A percentile compares a stretch with the other conserved stretches of the same genome.
These are phyloP conservation scores for Tarenaya hassleriana DNA, from an alignment of 345 rosid genomes.

Conservation along the genomic window DNA sequence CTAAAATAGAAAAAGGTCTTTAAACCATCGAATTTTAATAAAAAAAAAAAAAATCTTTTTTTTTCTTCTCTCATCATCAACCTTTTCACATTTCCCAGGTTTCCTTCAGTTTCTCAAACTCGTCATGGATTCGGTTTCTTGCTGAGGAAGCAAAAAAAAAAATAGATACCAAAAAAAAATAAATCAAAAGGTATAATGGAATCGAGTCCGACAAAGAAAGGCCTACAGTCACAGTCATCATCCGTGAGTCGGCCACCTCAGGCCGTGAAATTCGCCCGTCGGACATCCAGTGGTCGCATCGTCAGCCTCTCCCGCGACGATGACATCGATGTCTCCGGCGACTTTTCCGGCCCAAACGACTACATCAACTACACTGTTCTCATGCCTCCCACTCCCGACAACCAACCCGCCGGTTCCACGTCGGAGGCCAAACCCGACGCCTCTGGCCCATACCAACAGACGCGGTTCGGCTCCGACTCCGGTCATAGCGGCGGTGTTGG, in stretches of 20 bases:
- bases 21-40: slow-evolving; percentile 21
- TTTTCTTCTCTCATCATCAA: slow-evolving; percentile 9
- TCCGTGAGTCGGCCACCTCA: slow-evolving; percentile 44
- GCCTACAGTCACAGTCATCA: slow-evolving; percentile 39
- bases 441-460: no score
- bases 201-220: slow-evolving; percentile 37
- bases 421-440: slow-evolving; percentile 33
- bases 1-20: slow-evolving; percentile 26
- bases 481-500: slow-evolving; percentile 19
- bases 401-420: slow-evolving; percentile 58
- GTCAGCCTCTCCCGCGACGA: slow-evolving; percentile 70
- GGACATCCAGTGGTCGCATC: slow-evolving; percentile 65
- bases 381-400: slow-evolving; percentile 95
- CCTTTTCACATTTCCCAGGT: slow-evolving; percentile 21
- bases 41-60: background rate
- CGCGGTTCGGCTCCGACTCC: no score
- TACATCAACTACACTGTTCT: slow-evolving; percentile 83
- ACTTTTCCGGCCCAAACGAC: slow-evolving; percentile 60
- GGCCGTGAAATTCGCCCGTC: slow-evolving; percentile 51
- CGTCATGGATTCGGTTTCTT: slow-evolving; percentile 27
- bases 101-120: slow-evolving; percentile 21
- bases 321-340: slow-evolving; percentile 63
- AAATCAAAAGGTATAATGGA: no score
- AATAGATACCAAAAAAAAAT: no score
- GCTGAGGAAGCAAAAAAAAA: slow-evolving; percentile 24